Percentiles rank a stretch among this genome's conserved stretches.
Evolutionary conservation across 164 flowering plant species (phyloP).

Genomic region (Aristolochia californica): DNA sequence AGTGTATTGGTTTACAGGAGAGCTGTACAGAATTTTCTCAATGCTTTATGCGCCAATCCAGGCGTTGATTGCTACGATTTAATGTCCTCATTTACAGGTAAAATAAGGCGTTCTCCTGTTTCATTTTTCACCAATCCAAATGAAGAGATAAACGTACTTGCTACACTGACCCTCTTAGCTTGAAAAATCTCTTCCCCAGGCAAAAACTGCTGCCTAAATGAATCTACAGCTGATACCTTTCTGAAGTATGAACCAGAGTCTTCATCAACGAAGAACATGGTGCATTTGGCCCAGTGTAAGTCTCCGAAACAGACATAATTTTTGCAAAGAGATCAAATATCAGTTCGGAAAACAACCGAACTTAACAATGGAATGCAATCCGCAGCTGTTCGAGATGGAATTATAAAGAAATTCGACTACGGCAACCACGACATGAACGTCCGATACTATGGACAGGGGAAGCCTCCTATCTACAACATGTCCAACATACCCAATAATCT

Average conservation of each 20-base stretch:
- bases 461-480: constrained; percentile 50
- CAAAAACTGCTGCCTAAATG: constrained; percentile 57
- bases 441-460: constrained; percentile 34
- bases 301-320: too few species aligned
- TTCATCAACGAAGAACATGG: constrained; percentile 61
- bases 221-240: constrained; percentile 45
- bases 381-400: constrained; percentile 48
- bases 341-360: neutral
- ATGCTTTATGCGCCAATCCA: constrained; percentile 29
- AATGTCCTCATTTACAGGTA: constrained; percentile 22
- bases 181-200: constrained; percentile 21
- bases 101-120: neutral
- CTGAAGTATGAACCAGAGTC: constrained; percentile 55
- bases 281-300: constrained; percentile 70
- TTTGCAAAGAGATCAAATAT: too few species aligned
- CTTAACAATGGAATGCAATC: neutral
- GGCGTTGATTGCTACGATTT: constrained; percentile 63
- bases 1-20: constrained; percentile 19
- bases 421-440: constrained; percentile 25
- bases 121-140: neutral
- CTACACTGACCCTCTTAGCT: neutral
- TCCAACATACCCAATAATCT: constrained; percentile 50
- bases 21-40: constrained; percentile 30
- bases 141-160: too few species aligned
- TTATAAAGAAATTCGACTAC: constrained; percentile 41